A percentile compares a stretch with the other conserved stretches of the same genome.
Conservation (phyloP, 2,329 filamentous ascomycete genomes). For the Curvularia verruculosa region DNA sequence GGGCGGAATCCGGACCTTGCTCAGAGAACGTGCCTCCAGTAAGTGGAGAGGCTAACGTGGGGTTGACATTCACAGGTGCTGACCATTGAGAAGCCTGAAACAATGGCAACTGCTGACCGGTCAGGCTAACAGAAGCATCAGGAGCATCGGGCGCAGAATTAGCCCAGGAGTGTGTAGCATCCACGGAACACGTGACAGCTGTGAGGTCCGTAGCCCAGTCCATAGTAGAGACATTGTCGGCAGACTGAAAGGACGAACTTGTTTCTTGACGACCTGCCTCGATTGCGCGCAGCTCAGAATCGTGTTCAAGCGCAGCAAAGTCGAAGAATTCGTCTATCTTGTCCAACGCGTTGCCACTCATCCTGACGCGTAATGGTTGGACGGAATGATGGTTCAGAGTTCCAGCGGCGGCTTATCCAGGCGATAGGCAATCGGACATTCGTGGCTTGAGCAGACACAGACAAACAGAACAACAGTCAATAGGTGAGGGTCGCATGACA, state of each 20-base stretch:
- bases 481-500: constrained; percentile 24
- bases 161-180: neutral
- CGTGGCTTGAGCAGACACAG: constrained; percentile 1
- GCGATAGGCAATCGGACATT: constrained; percentile 13
- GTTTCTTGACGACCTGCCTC: neutral
- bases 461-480: constrained; percentile 4
- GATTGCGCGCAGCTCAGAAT: constrained; percentile 13
- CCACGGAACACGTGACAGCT: constrained; percentile 12
- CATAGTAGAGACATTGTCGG: constrained; percentile 26
- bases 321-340: constrained; percentile 46
- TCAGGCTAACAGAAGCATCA: neutral
- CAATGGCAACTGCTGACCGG: constrained; percentile 9
- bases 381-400: constrained; percentile 2
- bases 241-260: neutral
- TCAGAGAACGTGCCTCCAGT: neutral
- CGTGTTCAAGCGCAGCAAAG: constrained; percentile 38
- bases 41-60: neutral
- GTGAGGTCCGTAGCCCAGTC: constrained; percentile 30
- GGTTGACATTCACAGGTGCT: constrained; percentile 1
- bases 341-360: constrained; percentile 25
- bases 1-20: neutral
- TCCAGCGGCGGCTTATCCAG: constrained; percentile 24
- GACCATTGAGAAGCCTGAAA: neutral
- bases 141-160: constrained; percentile 8
- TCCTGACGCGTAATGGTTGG: constrained; percentile 12